These are phyloP conservation scores for Aphanomyces cochlioides DNA, from an alignment of 352 stramenopile species.

Conservation along the genomic window DNA sequence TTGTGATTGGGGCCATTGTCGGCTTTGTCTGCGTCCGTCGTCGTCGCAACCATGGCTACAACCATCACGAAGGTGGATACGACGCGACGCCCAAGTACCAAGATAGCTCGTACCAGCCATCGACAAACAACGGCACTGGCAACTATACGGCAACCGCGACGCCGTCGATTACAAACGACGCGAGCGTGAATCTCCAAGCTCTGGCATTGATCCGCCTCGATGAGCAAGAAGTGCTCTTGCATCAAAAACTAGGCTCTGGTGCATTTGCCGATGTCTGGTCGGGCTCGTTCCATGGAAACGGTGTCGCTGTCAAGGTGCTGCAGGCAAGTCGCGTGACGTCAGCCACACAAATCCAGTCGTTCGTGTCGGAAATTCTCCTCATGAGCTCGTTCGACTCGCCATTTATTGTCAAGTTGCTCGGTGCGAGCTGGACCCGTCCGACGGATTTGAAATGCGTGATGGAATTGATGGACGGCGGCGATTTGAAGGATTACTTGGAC, in stretches of 20 bases:
- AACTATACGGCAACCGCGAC: not conserved
- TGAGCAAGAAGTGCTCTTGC: no score
- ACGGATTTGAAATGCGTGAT: not conserved
- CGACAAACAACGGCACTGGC: not conserved
- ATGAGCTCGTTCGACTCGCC: constrained; percentile 15
- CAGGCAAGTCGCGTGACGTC: constrained; percentile 29
- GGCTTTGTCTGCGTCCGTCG: not conserved
- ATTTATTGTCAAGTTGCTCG: not conserved
- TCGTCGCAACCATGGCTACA: not conserved
- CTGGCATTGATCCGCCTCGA: no score
- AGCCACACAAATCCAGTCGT: not conserved
- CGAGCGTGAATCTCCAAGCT: no score
- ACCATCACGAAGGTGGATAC: not conserved
- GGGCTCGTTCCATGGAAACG: constrained; percentile 56
- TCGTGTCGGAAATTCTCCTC: constrained; percentile 19
- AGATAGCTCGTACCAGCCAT: not conserved
- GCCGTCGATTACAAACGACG: not conserved
- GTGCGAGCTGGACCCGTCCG: not conserved
- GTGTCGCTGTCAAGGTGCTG: constrained; percentile 58
- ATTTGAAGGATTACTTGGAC: constrained; percentile 1
- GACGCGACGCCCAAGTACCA: not conserved
- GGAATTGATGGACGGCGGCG: constrained; percentile 3
- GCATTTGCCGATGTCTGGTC: constrained; percentile 65
- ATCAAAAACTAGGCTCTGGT: constrained; percentile 47
- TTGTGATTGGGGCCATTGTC: not conserved